Base-by-base conservation (phyloP, 2,329 filamentous ascomycete genomes). In the Boeremia exigua region DNA sequence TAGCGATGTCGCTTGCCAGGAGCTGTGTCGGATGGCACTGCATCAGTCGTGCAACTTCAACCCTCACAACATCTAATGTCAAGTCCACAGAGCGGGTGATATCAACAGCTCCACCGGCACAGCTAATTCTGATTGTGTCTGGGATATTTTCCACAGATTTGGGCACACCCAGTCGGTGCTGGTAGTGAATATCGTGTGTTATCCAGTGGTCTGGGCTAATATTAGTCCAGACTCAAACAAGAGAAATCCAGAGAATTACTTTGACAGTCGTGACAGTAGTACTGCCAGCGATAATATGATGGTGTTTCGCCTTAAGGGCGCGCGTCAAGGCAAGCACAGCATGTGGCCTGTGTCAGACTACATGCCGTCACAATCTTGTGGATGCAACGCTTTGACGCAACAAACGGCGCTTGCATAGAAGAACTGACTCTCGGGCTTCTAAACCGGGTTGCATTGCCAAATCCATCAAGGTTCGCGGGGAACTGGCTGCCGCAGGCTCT, bases 311-410 rank as follows among this genome's bases (percentile, higher is more conserved):
- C 39, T 5, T 37, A 38, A 23, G 54, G 52, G 28, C 48, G 61
- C 46, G 48, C 48, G 38, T 58, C 56, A 46, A 48, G 39, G 37
- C 55, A 58, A 19, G 53, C 55, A 59, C 59, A 60, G 39, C 62
- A 61, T 29, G 40, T 30, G 32, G 45, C 32, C 40, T 53, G 55
- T 50, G 47, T 28, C 23, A 54, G 40, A 56, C 27, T 51, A 53
- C 59, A 61, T 51, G 48, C 47, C 15, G 51, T 45, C 25, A 42
- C 33, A 48, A 56, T 45, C 43, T 60, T 60, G 43, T 62, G 60
- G 34, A 55, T 52, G 47, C 59, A 58, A 49, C 48, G 53, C 46
- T 40, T 53, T 29, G 54, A 37, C 36, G 52, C 42, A 15, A 42
- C 42, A 38, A 14, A 27, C 15, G 37, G 25, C 50, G 25, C 30